These are phyloP conservation scores for Fistulifera solaris DNA, from an alignment of 108 stramenopile species.

Conservation along the genomic window DNA sequence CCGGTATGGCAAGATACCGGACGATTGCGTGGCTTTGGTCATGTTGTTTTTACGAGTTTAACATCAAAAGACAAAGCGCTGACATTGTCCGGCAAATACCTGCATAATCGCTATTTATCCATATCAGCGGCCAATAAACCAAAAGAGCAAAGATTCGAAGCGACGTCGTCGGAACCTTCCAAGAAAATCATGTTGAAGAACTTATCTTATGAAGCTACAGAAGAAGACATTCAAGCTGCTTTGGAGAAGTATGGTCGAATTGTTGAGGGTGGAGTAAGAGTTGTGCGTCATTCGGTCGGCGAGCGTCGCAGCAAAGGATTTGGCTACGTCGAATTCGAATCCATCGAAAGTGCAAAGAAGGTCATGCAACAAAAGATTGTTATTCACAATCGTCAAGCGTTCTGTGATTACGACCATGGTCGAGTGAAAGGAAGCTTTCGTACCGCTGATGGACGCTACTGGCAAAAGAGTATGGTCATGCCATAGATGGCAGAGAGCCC, in stretches of 20 bases:
- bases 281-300: constrained; percentile 49
- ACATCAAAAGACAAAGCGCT: constrained; percentile 48
- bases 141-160: not conserved
- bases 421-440: constrained; percentile 62
- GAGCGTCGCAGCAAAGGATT: constrained; percentile 68
- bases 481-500: too few relatives aligned
- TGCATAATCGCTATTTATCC: constrained; percentile 75
- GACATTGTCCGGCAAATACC: constrained; percentile 51
- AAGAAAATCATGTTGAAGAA: constrained; percentile 63
- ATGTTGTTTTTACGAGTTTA: constrained; percentile 70
- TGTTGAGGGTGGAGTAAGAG: constrained; percentile 56
- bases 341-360: constrained; percentile 47
- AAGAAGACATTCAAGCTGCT: constrained; percentile 59
- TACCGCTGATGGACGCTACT: constrained; percentile 49
- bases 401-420: constrained; percentile 76
- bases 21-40: constrained; percentile 86
- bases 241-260: constrained; percentile 50
- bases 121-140: constrained; percentile 62
- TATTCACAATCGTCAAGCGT: constrained; percentile 41
- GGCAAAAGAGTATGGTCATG: constrained; percentile 24
- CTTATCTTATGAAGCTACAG: constrained; percentile 81
- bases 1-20: constrained; percentile 93
- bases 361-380: constrained; percentile 33
- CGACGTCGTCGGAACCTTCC: constrained; percentile 5
- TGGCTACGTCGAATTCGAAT: constrained; percentile 69